phyloP scores from a whole-genome alignment of 768 basidiomycete species.

The Kwoniella botswanensis region DNA sequence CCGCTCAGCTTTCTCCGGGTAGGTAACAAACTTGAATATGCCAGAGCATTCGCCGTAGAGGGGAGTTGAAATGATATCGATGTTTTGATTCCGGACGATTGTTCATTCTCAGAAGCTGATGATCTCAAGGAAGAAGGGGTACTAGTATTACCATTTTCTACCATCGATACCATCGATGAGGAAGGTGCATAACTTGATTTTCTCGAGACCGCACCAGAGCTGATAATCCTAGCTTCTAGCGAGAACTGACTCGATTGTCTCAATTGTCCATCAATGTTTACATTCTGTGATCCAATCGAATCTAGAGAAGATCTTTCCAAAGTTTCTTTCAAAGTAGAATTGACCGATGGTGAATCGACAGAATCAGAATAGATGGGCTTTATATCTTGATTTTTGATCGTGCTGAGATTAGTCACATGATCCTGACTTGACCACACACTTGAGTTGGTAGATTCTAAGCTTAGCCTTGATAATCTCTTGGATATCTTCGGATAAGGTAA shows the following conservation, averaged over 20 bases:
- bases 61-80: conserved; percentile 9
- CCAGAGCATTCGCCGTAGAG: not conserved
- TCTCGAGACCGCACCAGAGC: not conserved
- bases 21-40: conserved; percentile 17
- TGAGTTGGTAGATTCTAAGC: conserved; percentile 16
- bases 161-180: not conserved
- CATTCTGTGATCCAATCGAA: not conserved
- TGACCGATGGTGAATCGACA: not conserved
- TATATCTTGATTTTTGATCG: not conserved
- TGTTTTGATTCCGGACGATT: not conserved
- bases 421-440: conserved; percentile 14
- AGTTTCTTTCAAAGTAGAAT: not conserved
- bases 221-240: conserved; percentile 14
- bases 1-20: conserved; percentile 2
- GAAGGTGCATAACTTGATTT: conserved; percentile 17
- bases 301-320: conserved; percentile 3
- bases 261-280: not conserved
- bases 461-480: conserved; percentile 5
- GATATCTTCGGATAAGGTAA: conserved; percentile 28
- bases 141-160: not conserved
- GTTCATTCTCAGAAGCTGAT: conserved; percentile 1
- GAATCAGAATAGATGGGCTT: not conserved
- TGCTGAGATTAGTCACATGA: not conserved
- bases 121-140: conserved; percentile 5
- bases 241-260: conserved; percentile 21